Conservation (phyloP, 1,139 yeast genomes). For the Geotrichum bryndzae region DNA sequence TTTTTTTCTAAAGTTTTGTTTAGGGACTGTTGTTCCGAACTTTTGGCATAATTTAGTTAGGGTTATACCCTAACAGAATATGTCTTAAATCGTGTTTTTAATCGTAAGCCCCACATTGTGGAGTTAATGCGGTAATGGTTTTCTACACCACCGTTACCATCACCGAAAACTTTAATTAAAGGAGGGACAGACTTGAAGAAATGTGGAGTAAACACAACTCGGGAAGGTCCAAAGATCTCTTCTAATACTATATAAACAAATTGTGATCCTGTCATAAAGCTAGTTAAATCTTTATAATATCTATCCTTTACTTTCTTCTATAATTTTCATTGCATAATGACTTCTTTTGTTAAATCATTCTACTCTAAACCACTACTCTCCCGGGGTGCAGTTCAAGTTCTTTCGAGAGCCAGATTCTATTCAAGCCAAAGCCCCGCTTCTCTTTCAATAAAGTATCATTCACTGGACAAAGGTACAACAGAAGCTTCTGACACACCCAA, state of each 20-base stretch:
- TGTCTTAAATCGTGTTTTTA: background rate
- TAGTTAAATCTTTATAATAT: background rate
- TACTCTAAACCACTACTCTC: background rate
- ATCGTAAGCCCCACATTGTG: background rate
- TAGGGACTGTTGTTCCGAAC: background rate
- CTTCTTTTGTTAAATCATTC: background rate
- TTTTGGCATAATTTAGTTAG: background rate
- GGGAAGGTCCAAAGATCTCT: background rate
- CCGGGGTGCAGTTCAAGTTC: background rate
- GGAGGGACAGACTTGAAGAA: background rate
- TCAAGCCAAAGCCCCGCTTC: constrained; percentile 1
- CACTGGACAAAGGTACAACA: background rate
- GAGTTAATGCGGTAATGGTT: background rate
- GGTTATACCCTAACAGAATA: background rate
- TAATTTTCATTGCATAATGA: background rate
- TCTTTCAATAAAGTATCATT: constrained; percentile 10
- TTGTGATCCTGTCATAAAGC: background rate
- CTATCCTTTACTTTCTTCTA: background rate
- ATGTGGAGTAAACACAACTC: background rate
- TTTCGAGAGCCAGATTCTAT: background rate
- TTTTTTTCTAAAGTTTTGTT: background rate
- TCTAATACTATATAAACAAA: background rate
- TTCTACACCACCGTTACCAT: background rate
- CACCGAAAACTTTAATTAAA: background rate
- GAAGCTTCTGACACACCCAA: constrained; percentile 9